phyloP scores from a whole-genome alignment of 2,329 filamentous ascomycete species.

The Blastomyces percursus region DNA sequence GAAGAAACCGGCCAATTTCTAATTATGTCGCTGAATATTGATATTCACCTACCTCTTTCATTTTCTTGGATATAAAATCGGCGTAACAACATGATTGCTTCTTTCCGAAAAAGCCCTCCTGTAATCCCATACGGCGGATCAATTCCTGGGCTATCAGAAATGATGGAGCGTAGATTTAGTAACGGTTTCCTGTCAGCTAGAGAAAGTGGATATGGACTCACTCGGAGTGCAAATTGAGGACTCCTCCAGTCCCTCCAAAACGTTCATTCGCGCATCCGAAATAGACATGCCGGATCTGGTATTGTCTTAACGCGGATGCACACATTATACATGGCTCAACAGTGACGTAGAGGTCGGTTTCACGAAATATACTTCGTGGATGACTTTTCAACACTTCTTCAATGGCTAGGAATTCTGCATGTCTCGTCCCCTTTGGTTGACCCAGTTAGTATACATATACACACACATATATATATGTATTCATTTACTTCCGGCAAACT shows the following conservation, averaged over 20 bases:
- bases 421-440: constrained; percentile 61
- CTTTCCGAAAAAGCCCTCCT: constrained; percentile 78
- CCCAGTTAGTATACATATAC: neutral
- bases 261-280: constrained; percentile 95
- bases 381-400: constrained; percentile 53
- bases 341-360: constrained; percentile 83
- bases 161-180: constrained; percentile 6
- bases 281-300: constrained; percentile 78
- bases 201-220: constrained; percentile 24
- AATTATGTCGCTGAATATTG: neutral
- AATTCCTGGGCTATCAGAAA: constrained; percentile 49
- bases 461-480: neutral
- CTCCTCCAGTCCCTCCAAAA: constrained; percentile 91
- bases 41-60: constrained; percentile 56
- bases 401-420: constrained; percentile 90
- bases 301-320: constrained; percentile 79
- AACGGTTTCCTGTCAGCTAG: constrained; percentile 4
- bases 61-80: constrained; percentile 98
- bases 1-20: neutral
- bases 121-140: constrained; percentile 72
- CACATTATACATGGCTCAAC: constrained; percentile 99
- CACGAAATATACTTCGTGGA: constrained; percentile 55
- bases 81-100: constrained; percentile 82
- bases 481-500: neutral
- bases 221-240: constrained; percentile 74